phyloP scores from a whole-genome alignment of 106 monocot genomes.

The Alisma plantagoaquatica region DNA sequence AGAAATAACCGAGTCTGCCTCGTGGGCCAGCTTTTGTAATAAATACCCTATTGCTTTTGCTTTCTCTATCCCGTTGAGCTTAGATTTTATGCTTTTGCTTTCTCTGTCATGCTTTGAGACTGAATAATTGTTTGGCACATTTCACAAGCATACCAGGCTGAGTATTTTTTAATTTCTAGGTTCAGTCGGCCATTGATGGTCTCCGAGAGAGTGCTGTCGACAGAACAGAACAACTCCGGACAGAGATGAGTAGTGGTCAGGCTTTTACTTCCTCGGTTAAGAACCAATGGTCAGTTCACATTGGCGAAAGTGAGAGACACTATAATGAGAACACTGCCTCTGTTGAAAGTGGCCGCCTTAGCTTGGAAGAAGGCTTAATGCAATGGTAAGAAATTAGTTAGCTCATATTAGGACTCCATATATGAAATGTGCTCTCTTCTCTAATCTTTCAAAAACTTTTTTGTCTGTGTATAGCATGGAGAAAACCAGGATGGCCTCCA shows the following conservation, averaged over 20 bases:
- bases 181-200: conserved; percentile 47
- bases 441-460: not conserved
- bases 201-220: conserved; percentile 35
- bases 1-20: no score
- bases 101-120: no score
- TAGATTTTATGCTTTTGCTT: no score
- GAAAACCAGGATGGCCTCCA: conserved; percentile 24
- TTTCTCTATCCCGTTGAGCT: no score
- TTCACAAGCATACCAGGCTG: no score
- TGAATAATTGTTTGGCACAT: no score
- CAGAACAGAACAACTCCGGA: conserved; percentile 31
- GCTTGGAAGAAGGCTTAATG: conserved; percentile 33
- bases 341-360: conserved; percentile 27
- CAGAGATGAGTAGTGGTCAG: conserved; percentile 35
- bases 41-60: no score
- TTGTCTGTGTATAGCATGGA: conserved; percentile 23
- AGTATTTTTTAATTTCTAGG: conserved; percentile 22
- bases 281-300: conserved; percentile 36
- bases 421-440: not conserved
- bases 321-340: conserved; percentile 33
- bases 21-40: no score
- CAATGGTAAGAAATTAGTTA: conserved; percentile 42
- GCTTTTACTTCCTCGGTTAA: conserved; percentile 40
- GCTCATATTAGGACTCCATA: not conserved
- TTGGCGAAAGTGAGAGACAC: conserved; percentile 47